A percentile compares a stretch with the other conserved stretches of the same genome.
Evolutionary conservation across 441 rosid genomes (phyloP).

Genomic region (Eutrema salsugineum): DNA sequence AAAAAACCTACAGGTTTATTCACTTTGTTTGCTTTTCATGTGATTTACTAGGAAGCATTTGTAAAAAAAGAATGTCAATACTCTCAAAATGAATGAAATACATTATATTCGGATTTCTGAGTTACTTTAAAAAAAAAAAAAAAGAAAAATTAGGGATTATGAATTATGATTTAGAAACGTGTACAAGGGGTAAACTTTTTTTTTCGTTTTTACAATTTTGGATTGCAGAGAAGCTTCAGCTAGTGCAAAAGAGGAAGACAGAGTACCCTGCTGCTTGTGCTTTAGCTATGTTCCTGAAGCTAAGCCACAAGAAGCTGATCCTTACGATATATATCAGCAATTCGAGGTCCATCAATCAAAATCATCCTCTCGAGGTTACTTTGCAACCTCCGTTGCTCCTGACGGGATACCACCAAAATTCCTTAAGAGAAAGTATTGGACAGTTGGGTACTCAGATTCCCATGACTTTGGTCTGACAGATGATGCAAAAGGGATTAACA

Average conservation of each 20-base stretch:
- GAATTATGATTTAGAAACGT: no score
- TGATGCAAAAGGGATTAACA: conserved; percentile 56
- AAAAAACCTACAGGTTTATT: neutral
- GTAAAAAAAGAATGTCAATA: no score
- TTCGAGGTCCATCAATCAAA: conserved; percentile 29
- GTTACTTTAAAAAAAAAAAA: no score
- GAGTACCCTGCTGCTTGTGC: conserved; percentile 44
- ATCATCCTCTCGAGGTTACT: neutral
- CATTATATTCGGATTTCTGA: no score
- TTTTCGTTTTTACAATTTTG: no score
- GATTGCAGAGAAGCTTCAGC: conserved; percentile 38
- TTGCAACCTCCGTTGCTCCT: conserved; percentile 40
- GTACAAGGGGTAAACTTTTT: no score
- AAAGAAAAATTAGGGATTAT: no score
- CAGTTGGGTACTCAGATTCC: conserved; percentile 23
- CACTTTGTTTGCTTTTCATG: neutral
- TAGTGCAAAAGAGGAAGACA: conserved; percentile 49
- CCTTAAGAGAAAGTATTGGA: conserved; percentile 54
- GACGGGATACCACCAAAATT: conserved; percentile 52
- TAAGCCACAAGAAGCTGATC: conserved; percentile 35
- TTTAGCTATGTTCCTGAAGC: conserved; percentile 28
- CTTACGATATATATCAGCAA: conserved; percentile 44
- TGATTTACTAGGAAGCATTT: no score
- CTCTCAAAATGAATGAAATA: no score
- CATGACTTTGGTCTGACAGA: conserved; percentile 25